Evolutionary conservation across 306 rosid species (phyloP).

Genomic region (Rosa multiflora): DNA sequence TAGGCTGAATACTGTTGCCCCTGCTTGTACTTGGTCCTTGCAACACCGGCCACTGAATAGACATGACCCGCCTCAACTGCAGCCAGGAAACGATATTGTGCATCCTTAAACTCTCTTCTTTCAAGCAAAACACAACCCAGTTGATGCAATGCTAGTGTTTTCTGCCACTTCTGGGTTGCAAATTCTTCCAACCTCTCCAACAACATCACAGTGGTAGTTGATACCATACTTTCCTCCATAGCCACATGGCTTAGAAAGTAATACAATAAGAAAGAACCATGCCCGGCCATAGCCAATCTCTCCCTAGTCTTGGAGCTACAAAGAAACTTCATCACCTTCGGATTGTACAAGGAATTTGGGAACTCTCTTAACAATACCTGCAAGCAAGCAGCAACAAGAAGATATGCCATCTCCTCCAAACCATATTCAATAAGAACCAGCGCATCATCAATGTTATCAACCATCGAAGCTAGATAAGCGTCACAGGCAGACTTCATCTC

Average conservation of each 20-base stretch:
- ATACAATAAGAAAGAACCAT: slow-evolving; percentile 64
- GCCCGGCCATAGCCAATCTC: slow-evolving; percentile 49
- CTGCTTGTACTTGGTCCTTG: slow-evolving; percentile 64
- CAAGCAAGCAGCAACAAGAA: slow-evolving; percentile 70
- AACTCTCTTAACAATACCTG: slow-evolving; percentile 72
- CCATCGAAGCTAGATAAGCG: slow-evolving; percentile 55
- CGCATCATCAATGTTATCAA: slow-evolving; percentile 56
- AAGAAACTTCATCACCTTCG: slow-evolving; percentile 46
- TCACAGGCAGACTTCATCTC: slow-evolving; percentile 72
- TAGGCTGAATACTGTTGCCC: slow-evolving; percentile 80
- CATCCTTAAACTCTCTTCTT: slow-evolving; percentile 57
- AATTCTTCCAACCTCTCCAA: slow-evolving; percentile 65
- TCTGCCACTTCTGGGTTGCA: slow-evolving; percentile 65
- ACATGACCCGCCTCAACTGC: slow-evolving; percentile 69
- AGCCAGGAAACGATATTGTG: slow-evolving; percentile 52
- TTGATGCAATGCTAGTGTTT: slow-evolving; percentile 63
- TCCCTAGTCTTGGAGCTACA: slow-evolving; percentile 51
- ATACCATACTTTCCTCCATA: slow-evolving; percentile 66
- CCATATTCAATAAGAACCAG: slow-evolving; percentile 69
- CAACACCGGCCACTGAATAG: slow-evolving; percentile 71
- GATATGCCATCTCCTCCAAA: slow-evolving; percentile 62
- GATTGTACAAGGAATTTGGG: slow-evolving; percentile 45
- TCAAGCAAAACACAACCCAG: slow-evolving; percentile 68
- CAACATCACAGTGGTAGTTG: slow-evolving; percentile 58
- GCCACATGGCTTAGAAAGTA: slow-evolving; percentile 75